phyloP scores from a whole-genome alignment of 441 rosid genomes.

The Pelargonium exstipulatum region DNA sequence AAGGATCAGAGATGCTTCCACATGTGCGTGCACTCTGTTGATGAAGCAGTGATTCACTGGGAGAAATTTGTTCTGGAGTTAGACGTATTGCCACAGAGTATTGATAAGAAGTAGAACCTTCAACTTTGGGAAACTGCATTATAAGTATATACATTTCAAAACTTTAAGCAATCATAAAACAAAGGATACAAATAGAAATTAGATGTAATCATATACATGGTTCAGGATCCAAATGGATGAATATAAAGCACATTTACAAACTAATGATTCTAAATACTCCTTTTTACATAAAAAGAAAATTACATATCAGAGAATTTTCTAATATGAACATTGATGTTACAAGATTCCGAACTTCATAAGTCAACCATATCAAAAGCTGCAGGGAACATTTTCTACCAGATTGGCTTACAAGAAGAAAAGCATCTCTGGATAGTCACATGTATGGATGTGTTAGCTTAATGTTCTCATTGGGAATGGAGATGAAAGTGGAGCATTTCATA shows the following conservation, averaged over 20 bases:
- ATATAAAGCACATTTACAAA: background rate
- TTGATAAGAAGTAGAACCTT: conserved; percentile 58
- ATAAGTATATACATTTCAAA: conserved; percentile 13
- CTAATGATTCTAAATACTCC: background rate
- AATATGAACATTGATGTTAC: background rate
- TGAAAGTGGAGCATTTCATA: background rate
- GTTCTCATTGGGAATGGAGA: background rate
- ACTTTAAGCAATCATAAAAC: background rate
- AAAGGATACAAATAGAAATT: background rate
- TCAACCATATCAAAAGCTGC: background rate
- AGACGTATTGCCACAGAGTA: conserved; percentile 61
- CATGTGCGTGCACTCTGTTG: conserved; percentile 91
- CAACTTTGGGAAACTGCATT: conserved; percentile 52
- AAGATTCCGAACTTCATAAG: background rate
- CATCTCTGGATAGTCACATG: background rate
- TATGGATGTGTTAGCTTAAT: too few relatives aligned
- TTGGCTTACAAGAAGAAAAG: background rate
- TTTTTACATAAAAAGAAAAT: background rate
- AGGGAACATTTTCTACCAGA: background rate
- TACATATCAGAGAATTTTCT: background rate
- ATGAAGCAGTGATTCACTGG: conserved; percentile 44
- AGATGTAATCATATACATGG: background rate
- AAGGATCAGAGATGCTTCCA: conserved; percentile 50
- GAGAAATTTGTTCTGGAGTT: conserved; percentile 43
- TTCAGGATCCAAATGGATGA: background rate